These are phyloP conservation scores for Mycogone perniciosa DNA, from an alignment of 2,329 filamentous ascomycete genomes.

Conservation along the genomic window DNA sequence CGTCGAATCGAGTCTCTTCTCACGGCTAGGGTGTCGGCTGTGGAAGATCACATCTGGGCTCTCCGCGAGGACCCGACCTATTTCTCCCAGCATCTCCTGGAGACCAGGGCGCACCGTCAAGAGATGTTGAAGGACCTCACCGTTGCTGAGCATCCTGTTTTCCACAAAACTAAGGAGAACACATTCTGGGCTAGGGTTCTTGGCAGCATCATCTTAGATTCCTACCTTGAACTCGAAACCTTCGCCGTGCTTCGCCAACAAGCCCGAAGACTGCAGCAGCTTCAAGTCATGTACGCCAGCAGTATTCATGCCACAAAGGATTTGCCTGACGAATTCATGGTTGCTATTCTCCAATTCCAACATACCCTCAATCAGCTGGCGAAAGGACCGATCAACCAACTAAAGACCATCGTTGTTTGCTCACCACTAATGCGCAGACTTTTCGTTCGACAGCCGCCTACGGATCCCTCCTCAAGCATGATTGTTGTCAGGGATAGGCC, in stretches of 20 bases:
- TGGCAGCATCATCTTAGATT: constrained; percentile 24
- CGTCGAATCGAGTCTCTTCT: constrained; percentile 38
- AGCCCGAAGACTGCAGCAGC: constrained; percentile 17
- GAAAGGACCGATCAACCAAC: constrained; percentile 25
- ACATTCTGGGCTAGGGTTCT: constrained; percentile 36
- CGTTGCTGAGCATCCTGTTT: constrained; percentile 24
- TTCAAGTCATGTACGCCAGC: constrained; percentile 28
- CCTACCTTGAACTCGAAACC: constrained; percentile 29
- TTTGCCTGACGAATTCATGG: constrained; percentile 28
- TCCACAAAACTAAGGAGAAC: constrained; percentile 11
- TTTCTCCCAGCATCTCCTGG: constrained; percentile 39
- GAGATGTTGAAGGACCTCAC: constrained; percentile 36
- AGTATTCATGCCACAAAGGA: constrained; percentile 10
- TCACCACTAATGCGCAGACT: constrained; percentile 36
- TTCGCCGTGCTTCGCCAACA: constrained; percentile 33
- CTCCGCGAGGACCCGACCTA: constrained; percentile 55
- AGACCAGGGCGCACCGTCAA: constrained; percentile 40
- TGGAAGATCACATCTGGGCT: constrained; percentile 48
- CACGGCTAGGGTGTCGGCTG: constrained; percentile 31
- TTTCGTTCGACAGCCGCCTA: constrained; percentile 21
- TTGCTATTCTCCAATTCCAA: constrained; percentile 34
- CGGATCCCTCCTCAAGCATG: constrained; percentile 15
- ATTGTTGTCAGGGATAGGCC: not conserved
- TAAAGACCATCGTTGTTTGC: constrained; percentile 23
- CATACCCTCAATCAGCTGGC: constrained; percentile 28